Base-by-base conservation (phyloP, 805 yeast genomes). In the Grigorovia humatica region DNA sequence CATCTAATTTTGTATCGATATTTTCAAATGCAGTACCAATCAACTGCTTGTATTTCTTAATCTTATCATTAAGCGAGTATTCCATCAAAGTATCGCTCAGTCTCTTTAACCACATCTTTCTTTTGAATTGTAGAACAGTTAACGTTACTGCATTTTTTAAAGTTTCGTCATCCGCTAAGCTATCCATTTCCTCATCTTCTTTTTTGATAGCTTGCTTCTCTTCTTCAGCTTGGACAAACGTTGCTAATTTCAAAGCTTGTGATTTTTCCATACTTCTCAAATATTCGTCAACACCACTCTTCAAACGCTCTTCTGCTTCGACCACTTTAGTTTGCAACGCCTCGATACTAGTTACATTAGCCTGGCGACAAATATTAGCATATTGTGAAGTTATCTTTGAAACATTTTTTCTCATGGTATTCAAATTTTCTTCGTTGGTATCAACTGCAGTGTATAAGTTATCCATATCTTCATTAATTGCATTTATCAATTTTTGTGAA, bases 11-110 rank as follows among this genome's bases (percentile, higher is more conserved):
- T 29, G 86, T 83, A 57, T 84, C 88, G 54, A 93, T 82, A 54
- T 85, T 93, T 53, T 87, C 95, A 32, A 82, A 75, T 49, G 82
- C 78, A 49, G 88, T 74, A 2, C 88, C 95, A 64, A 91, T 82
- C 55, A 91, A 73, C 62, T 82, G 81, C 55, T 95, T 76, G 71
- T 91, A 85, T 64, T 88, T 88, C 59, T 79, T 77, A 79, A 87
- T 83, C 65, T 82, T 84, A 30, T 70, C 71, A 15, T 74, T 71
- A 2, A 61, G 48, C 65, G 73, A 75, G 41, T 74, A 66, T 35
- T 71, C 75, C 27, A 69, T 65, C 13, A 73, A 73, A 0, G 77
- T 75, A 58, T 75, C 73, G 9, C 82, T 76, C 15, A 87, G 75
- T 49, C 75, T 72, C 51, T 74, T 71, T 30, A 79, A 68, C 50